phyloP scores from a whole-genome alignment of 148 eudicot genomes.

The Vaccinium macrocarpon region DNA sequence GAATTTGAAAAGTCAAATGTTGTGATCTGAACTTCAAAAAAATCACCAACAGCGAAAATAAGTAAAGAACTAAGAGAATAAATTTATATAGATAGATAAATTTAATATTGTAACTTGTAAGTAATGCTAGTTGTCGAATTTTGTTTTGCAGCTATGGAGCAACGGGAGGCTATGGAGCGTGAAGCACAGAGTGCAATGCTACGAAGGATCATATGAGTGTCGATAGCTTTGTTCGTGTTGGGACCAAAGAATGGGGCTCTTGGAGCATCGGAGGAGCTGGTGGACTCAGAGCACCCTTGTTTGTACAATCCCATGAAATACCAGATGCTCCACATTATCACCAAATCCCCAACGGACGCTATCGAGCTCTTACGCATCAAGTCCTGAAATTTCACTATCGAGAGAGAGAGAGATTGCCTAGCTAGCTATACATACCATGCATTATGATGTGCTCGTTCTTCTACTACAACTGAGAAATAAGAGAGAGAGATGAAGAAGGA shows the following conservation, averaged over 20 bases:
- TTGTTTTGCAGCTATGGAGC: constrained; percentile 21
- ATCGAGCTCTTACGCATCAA: constrained; percentile 10
- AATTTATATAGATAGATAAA: too few species aligned
- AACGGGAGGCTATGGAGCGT: constrained; percentile 10
- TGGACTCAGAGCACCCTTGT: neutral
- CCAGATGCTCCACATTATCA: neutral
- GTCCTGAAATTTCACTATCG: neutral
- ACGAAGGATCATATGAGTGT: constrained; percentile 15
- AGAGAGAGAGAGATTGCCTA: too few species aligned
- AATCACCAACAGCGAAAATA: too few species aligned
- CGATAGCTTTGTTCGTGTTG: constrained; percentile 12
- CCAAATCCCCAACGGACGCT: neutral
- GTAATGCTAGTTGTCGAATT: neutral
- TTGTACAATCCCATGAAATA: neutral
- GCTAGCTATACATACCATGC: too few species aligned
- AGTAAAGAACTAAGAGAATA: too few species aligned
- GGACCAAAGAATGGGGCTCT: constrained; percentile 8
- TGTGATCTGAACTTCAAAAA: too few species aligned
- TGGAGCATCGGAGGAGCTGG: neutral
- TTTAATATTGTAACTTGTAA: too few species aligned
- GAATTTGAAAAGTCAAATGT: too few species aligned
- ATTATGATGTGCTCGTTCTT: too few species aligned
- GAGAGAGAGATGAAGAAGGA: too few species aligned
- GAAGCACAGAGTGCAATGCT: constrained; percentile 23
- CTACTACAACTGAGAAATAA: too few species aligned